phyloP scores from a whole-genome alignment of 805 yeast genomes.

The Kregervanrija delftensis region DNA sequence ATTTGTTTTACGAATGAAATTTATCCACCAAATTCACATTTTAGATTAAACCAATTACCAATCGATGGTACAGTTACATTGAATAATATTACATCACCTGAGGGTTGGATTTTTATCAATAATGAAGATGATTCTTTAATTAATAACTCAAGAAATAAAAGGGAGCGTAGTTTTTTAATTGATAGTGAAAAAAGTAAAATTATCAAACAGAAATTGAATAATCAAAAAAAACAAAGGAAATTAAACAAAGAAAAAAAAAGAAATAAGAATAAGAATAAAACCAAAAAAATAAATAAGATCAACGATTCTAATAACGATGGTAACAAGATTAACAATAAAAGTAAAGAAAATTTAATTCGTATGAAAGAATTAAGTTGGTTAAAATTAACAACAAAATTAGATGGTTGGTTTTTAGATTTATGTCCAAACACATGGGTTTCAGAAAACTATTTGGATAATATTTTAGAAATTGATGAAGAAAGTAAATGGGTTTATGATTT shows the following conservation, averaged over 20 bases:
- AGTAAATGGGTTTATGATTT: conserved; percentile 84
- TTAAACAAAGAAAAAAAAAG: too few species aligned
- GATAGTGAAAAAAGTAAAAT: conserved; percentile 6
- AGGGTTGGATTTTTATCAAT: conserved; percentile 45
- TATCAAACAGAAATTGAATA: conserved; percentile 3
- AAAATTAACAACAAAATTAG: conserved; percentile 4
- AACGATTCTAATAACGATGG: too few species aligned
- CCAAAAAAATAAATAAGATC: too few species aligned
- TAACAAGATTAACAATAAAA: too few species aligned
- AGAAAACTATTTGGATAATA: conserved; percentile 38
- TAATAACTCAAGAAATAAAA: too few species aligned
- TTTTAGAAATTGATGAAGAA: conserved; percentile 58
- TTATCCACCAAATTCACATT: conserved; percentile 42
- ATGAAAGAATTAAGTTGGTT: too few species aligned
- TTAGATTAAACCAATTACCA: conserved; percentile 27
- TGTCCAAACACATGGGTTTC: conserved; percentile 60
- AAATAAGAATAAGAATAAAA: too few species aligned
- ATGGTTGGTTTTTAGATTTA: conserved; percentile 63
- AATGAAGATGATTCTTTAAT: not conserved
- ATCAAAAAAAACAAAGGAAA: not conserved
- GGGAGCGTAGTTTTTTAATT: not conserved
- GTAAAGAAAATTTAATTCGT: too few species aligned
- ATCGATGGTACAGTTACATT: conserved; percentile 24
- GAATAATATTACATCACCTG: conserved; percentile 47
- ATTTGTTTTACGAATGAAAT: conserved; percentile 51